Percentiles rank a stretch among this genome's conserved stretches.
These are phyloP conservation scores for Mycena galopus DNA, from an alignment of 768 basidiomycete genomes.

Conservation along the genomic window DNA sequence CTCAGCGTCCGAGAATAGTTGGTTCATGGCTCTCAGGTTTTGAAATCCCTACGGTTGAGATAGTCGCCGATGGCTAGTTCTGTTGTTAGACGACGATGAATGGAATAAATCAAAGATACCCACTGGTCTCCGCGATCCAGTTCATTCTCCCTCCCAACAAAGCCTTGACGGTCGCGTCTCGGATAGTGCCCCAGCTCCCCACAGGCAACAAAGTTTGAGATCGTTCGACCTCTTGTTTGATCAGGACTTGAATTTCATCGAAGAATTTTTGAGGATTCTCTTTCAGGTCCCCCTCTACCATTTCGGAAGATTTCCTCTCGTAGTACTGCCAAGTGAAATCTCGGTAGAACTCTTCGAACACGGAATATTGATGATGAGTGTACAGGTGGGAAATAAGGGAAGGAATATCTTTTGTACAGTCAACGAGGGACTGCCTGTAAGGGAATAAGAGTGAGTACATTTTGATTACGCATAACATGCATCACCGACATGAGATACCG, in stretches of 20 bases:
- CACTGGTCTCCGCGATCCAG: slow-evolving; percentile 53
- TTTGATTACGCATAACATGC: background rate
- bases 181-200: slow-evolving; percentile 62
- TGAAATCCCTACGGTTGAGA: slow-evolving; percentile 60
- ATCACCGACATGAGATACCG: slow-evolving; percentile 55
- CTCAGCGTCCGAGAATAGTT: slow-evolving; percentile 70
- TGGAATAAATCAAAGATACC: slow-evolving; percentile 28
- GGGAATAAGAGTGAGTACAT: slow-evolving; percentile 46
- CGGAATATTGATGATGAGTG: slow-evolving; percentile 68
- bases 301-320: slow-evolving; percentile 58
- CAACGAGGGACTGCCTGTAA: slow-evolving; percentile 46
- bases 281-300: slow-evolving; percentile 50
- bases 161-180: slow-evolving; percentile 66
- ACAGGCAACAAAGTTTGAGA: slow-evolving; percentile 63
- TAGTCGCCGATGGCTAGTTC: slow-evolving; percentile 65
- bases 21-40: slow-evolving; percentile 68
- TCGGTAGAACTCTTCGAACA: slow-evolving; percentile 71
- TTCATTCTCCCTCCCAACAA: slow-evolving; percentile 59
- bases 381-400: slow-evolving; percentile 70
- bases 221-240: slow-evolving; percentile 70
- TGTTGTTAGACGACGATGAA: background rate
- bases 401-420: slow-evolving; percentile 48
- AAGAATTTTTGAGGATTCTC: slow-evolving; percentile 68
- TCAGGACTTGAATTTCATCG: slow-evolving; percentile 56
- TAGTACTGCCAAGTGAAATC: slow-evolving; percentile 67